Evolutionary conservation across 2,329 filamentous ascomycete species (phyloP), one percentile per base, ranked within the genome.

Genomic region (Phoma sp.): DNA sequence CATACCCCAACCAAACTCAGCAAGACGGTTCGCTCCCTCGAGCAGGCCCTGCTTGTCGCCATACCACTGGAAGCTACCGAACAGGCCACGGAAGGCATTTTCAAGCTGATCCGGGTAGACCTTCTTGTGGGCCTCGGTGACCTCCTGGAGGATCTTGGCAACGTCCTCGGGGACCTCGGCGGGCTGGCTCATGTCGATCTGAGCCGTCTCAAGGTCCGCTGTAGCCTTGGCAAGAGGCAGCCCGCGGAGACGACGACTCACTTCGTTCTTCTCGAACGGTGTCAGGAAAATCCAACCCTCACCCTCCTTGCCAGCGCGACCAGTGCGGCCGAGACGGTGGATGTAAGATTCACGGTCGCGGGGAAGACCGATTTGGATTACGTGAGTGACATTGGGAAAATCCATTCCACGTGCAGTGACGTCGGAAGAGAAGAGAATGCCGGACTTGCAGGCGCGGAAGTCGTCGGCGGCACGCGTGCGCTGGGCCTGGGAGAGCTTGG

Each of bases 241-340:
- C 4, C 81, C 81, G 5, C 74, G 70, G 47, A 93, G 80, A 40
- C 84, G 77, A 9, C 67, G 64, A 37, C 83, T 79, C 3, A 84
- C 78, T 37, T 77, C 72, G 0, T 60, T 15, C 6, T 81, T 70
- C 63, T 91, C 87, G 12, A 79, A 67, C 10, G 84, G 74, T 1
- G 84, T 78, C 1, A 91, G 59, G 39, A 93, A 73, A 28, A 93
- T 73, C 81, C 84, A 91, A 51, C 87, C 89, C 67, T 90, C 80
- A 37, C 90, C 90, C 62, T 85, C 80, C 72, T 90, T 90, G 57
- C 87, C 85, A 23, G 90, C 90, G 67, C 91, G 87, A 50, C 74
- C 80, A 9, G 80, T 83, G 51, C 80, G 80, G 28, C 80, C 80
- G 39, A 83, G 73, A 49, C 80, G 79, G 61, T 83, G 80, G 42